phyloP scores from a whole-genome alignment of 1,139 yeast species.

The Kodamaea arcana region DNA sequence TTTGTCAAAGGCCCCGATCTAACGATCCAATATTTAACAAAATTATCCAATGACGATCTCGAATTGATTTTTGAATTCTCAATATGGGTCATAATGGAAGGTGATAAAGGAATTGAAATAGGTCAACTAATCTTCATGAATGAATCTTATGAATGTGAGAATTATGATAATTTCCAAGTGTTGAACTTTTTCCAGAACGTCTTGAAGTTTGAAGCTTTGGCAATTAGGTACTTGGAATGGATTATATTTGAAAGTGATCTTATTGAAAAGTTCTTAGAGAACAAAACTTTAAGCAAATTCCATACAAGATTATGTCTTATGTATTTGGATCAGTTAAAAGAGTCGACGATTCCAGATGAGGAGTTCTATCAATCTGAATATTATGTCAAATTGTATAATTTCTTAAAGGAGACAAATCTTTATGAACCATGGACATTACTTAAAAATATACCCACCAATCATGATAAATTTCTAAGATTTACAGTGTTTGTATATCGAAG shows the following conservation, averaged over 20 bases:
- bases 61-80: conserved; percentile 59
- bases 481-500: conserved; percentile 58
- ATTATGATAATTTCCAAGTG: conserved; percentile 52
- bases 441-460: conserved; percentile 34
- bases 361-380: conserved; percentile 15
- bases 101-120: conserved; percentile 24
- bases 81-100: conserved; percentile 46
- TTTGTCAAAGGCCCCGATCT: conserved; percentile 42
- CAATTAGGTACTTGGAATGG: conserved; percentile 62
- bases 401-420: conserved; percentile 30
- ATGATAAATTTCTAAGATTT: conserved; percentile 36
- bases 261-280: conserved; percentile 29
- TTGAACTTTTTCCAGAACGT: conserved; percentile 39
- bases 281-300: conserved; percentile 32
- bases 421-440: conserved; percentile 49
- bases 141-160: conserved; percentile 59
- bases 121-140: conserved; percentile 62
- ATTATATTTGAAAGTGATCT: conserved; percentile 41
- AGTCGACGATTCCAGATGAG: conserved; percentile 8
- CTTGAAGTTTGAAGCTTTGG: conserved; percentile 28
- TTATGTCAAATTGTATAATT: conserved; percentile 33
- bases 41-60: conserved; percentile 48
- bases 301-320: conserved; percentile 54
- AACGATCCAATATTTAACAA: conserved; percentile 64
- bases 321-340: conserved; percentile 42